These are phyloP conservation scores for Plicaturopsis crispa DNA, from an alignment of 768 basidiomycete species.

Conservation along the genomic window DNA sequence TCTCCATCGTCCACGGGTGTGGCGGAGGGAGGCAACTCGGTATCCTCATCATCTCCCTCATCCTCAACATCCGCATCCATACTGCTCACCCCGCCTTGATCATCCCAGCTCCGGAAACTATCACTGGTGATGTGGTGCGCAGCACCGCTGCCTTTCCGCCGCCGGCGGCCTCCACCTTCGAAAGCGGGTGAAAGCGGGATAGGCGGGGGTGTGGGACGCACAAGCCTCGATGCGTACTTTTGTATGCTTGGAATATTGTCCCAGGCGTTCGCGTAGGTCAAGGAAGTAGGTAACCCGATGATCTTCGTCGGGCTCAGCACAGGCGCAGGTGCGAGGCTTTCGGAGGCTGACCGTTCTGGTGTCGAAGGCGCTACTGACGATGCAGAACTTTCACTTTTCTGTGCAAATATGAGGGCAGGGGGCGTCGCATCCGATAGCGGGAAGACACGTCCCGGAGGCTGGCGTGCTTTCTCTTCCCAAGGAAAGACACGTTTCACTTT, in stretches of 20 bases:
- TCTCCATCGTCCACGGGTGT: constrained; percentile 25
- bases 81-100: constrained; percentile 59
- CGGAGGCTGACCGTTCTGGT: constrained; percentile 21
- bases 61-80: constrained; percentile 81
- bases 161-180: constrained; percentile 33
- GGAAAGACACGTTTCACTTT: constrained; percentile 83
- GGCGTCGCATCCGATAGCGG: constrained; percentile 55
- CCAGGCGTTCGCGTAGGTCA: constrained; percentile 79
- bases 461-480: constrained; percentile 83
- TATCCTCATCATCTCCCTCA: constrained; percentile 52
- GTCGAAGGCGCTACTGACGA: constrained; percentile 28
- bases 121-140: constrained; percentile 18
- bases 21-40: constrained; percentile 18
- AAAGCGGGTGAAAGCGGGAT: constrained; percentile 42
- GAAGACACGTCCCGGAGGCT: constrained; percentile 63
- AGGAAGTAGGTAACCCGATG: constrained; percentile 43
- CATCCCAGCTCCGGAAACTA: constrained; percentile 45
- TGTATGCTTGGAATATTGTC: constrained; percentile 77
- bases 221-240: constrained; percentile 58
- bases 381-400: no score
- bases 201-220: constrained; percentile 38
- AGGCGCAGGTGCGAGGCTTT: no score
- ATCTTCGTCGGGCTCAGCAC: no score
- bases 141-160: constrained; percentile 27
- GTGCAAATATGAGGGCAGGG: constrained; percentile 22